Evolutionary conservation across 768 basidiomycete genomes (phyloP), one percentile per base, ranked within the genome.

Genomic region (Dioszegia crocea): DNA sequence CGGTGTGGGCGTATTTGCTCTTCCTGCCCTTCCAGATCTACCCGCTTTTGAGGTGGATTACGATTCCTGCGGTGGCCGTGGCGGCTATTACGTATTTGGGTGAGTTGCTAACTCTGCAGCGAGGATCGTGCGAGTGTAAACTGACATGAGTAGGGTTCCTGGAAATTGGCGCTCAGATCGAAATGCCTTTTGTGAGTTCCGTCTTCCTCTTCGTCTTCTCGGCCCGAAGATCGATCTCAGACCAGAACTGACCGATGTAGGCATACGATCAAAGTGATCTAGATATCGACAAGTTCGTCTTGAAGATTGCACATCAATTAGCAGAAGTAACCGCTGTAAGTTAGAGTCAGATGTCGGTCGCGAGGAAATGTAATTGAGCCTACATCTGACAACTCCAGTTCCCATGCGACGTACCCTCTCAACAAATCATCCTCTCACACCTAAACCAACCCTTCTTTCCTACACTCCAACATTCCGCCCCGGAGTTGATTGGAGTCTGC

Each of bases 11-110:
- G 2, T 89, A 87, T 73, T 81, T 88, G 2, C 86, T 88, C 79
- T 85, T 86, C 74, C 79, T 89, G 1, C 88, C 87, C 1, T 87
- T 89, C 81, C 87, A 89, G 73, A 80, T 88, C 6, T 82, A 85
- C 50, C 78, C 78, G 43, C 81, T 82, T 31, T 85, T 88, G 64
- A 79, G 77, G 11, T 88, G 85, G 80, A 82, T 83, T 68, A 82
- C 85, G 4, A 84, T 88, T 41, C 83, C 84, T 0, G 86, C 85
- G 38, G 84, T 86, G 4, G 79, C 80, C 16, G 80, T 87, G 40
- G 85, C 86, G 1, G 78, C 84, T 0, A 86, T 86, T 76, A 86
- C 87, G 55, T 88, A 86, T 74, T 81, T 88, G n/a, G 86, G 86
- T 23, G 21, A 43, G 40, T 43, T 43, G 40, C 8, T 43, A 43